phyloP scores from a whole-genome alignment of 352 stramenopile species.

The Globisporangium spinosum region DNA sequence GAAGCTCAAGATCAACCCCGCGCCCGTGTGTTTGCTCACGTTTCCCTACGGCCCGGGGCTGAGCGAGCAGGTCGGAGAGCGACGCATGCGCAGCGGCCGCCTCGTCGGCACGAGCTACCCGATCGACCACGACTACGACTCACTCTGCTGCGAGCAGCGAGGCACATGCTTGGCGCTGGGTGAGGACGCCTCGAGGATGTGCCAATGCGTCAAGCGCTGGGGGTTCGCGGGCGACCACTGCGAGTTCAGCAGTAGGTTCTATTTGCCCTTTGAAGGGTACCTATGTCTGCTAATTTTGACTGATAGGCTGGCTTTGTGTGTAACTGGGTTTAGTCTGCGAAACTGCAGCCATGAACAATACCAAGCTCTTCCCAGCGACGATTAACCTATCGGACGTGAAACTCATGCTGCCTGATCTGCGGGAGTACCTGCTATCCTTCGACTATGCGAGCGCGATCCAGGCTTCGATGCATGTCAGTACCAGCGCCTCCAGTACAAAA shows the following conservation, averaged over 20 bases:
- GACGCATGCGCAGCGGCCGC: slow-evolving; percentile 54
- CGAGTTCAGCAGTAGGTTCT: slow-evolving; percentile 45
- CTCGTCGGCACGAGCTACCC: slow-evolving; percentile 62
- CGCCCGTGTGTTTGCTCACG: slow-evolving; percentile 37
- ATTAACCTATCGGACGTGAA: slow-evolving; percentile 32
- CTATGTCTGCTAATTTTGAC: not conserved
- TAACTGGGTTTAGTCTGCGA: slow-evolving; percentile 54
- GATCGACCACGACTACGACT: slow-evolving; percentile 71
- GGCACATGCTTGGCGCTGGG: slow-evolving; percentile 39
- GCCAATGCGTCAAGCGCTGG: slow-evolving; percentile 61
- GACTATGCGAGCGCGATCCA: slow-evolving; percentile 32
- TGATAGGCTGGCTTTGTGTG: not conserved
- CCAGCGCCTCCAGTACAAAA: not conserved
- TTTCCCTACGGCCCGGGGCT: slow-evolving; percentile 62
- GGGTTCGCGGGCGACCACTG: slow-evolving; percentile 67
- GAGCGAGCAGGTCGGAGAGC: slow-evolving; percentile 53
- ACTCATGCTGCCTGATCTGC: slow-evolving; percentile 45
- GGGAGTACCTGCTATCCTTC: slow-evolving; percentile 39
- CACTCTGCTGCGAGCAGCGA: slow-evolving; percentile 61
- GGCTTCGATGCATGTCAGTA: not conserved
- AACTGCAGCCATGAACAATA: slow-evolving; percentile 42
- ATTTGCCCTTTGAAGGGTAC: not conserved
- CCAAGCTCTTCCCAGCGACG: slow-evolving; percentile 31
- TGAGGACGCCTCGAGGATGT: slow-evolving; percentile 62
- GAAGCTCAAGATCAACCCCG: slow-evolving; percentile 52